A percentile compares a stretch with the other conserved stretches of the same genome.
Conservation (phyloP, 192 early-diverging fungal genomes). For the Glomus cerebriforme region DNA sequence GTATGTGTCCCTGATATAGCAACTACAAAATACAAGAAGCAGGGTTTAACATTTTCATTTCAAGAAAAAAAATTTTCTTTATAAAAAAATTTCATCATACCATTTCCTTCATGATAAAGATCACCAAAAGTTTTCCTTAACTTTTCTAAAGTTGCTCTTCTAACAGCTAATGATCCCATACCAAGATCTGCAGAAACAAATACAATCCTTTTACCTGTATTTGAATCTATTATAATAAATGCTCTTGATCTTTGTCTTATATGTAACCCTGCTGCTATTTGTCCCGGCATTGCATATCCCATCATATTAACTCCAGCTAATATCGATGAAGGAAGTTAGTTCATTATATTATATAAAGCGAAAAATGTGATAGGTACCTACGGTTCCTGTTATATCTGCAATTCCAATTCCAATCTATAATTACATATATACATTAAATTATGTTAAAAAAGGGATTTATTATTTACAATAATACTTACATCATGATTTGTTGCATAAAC, state of each 20-base stretch:
- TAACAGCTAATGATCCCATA: slow-evolving; percentile 28
- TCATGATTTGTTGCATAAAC: no score
- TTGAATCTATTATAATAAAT: slow-evolving; percentile 33
- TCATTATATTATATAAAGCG: no score
- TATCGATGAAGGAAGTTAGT: not conserved
- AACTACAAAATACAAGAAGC: not conserved
- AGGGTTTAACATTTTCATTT: not conserved
- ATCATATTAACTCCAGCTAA: slow-evolving; percentile 36
- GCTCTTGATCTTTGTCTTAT: slow-evolving; percentile 35
- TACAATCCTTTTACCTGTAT: slow-evolving; percentile 14
- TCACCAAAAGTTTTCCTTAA: not conserved
- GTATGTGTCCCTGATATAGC: slow-evolving; percentile 35
- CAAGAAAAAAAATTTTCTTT: not conserved
- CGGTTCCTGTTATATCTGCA: slow-evolving; percentile 37
- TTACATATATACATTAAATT: not conserved
- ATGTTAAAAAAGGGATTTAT: no score
- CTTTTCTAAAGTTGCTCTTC: not conserved
- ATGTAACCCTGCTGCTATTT: slow-evolving; percentile 34
- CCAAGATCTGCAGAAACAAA: slow-evolving; percentile 34
- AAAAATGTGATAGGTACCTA: not conserved
- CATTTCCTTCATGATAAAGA: not conserved
- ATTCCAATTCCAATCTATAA: slow-evolving; percentile 35
- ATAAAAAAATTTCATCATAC: not conserved
- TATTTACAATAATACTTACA: no score
- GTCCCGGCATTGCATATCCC: slow-evolving; percentile 38